These are phyloP conservation scores for Eucalyptus leucophloia DNA, from an alignment of 345 rosid genomes.

Conservation along the genomic window DNA sequence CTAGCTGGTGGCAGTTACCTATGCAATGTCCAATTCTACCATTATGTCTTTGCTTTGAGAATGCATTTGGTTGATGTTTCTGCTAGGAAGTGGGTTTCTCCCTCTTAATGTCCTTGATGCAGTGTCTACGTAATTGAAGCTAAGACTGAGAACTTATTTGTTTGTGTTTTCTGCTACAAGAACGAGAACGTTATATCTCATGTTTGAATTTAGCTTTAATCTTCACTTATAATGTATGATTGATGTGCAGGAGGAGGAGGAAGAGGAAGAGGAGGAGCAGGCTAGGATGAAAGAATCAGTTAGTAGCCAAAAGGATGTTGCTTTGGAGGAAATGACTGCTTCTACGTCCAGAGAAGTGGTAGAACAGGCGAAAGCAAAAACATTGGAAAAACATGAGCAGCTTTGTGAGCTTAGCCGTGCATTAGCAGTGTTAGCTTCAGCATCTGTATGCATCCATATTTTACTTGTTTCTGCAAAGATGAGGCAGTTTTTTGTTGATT, in stretches of 20 bases:
- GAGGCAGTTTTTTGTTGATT: not conserved
- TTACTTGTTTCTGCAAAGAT: not conserved
- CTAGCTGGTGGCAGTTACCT: not conserved
- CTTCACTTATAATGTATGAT: not conserved
- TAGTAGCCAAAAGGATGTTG: conserved; percentile 55
- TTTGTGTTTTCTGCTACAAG: not conserved
- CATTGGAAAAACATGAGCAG: conserved; percentile 86
- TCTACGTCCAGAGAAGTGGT: conserved; percentile 66
- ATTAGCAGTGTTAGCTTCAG: conserved; percentile 91
- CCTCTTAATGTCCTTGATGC: not conserved
- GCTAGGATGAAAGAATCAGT: conserved; percentile 73
- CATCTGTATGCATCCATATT: conserved; percentile 51
- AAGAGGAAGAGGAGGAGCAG: conserved; percentile 81
- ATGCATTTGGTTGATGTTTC: not conserved
- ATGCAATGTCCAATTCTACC: not conserved
- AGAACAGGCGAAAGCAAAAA: conserved; percentile 69
- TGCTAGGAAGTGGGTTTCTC: not conserved
- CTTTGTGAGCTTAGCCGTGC: conserved; percentile 99
- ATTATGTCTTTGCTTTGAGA: not conserved
- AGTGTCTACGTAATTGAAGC: not conserved
- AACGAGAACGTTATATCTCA: not conserved
- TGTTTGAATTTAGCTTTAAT: not conserved
- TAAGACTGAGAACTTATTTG: not conserved
- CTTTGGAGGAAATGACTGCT: conserved; percentile 66
- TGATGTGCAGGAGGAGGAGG: conserved; percentile 65